Evolutionary conservation across 176 grass and related monocot genomes (phyloP).

Genomic region (Hyparrhenia diplandra): DNA sequence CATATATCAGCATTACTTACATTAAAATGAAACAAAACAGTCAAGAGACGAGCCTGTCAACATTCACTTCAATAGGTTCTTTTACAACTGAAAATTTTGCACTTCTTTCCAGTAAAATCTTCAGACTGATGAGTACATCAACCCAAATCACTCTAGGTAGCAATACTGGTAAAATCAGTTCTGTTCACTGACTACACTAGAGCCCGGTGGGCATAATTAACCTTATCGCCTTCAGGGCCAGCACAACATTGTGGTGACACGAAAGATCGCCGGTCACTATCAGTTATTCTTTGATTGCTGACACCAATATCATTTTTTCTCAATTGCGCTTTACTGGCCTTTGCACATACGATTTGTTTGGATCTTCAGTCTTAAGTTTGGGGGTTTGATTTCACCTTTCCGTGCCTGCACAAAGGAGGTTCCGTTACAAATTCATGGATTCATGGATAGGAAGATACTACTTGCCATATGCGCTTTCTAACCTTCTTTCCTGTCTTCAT

Average conservation of each 20-base stretch:
- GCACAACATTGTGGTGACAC: neutral
- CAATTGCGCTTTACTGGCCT: conserved; percentile 82
- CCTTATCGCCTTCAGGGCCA: neutral
- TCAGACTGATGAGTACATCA: conserved; percentile 26
- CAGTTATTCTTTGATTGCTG: neutral
- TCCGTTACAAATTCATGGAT: conserved; percentile 9
- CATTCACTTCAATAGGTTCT: neutral
- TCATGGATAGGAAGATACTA: conserved; percentile 1
- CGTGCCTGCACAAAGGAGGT: conserved; percentile 41
- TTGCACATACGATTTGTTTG: conserved; percentile 97
- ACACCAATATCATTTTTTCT: conserved; percentile 2
- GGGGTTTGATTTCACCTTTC: conserved; percentile 94
- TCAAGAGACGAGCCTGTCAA: neutral
- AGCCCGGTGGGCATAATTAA: conserved; percentile 1
- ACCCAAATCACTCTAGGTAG: conserved; percentile 27
- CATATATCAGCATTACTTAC: neutral
- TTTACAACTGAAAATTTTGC: conserved; percentile 6
- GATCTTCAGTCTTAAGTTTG: conserved; percentile 94
- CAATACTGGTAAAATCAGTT: neutral
- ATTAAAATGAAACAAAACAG: neutral
- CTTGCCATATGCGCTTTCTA: neutral
- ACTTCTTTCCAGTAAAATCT: conserved; percentile 4
- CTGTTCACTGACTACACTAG: conserved; percentile 17
- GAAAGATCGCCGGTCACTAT: neutral
- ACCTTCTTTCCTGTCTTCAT: conserved; percentile 99